A percentile compares a stretch with the other conserved stretches of the same genome.
phyloP scores from a whole-genome alignment of 192 early-diverging fungal species.

The Mortierella hygrophila region DNA sequence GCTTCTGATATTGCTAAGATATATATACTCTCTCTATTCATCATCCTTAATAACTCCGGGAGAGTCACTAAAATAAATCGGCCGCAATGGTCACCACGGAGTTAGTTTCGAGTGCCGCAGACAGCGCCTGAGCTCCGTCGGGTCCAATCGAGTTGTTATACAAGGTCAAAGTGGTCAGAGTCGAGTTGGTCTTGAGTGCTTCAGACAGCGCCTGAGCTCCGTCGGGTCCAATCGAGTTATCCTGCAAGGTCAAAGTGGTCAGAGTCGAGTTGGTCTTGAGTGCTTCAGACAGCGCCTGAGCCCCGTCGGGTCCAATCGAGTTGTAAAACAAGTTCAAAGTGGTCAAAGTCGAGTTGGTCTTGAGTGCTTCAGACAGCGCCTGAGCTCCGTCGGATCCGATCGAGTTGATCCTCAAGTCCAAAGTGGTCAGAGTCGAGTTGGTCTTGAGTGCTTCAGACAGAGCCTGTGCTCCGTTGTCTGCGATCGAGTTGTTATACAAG shows the following conservation, averaged over 20 bases:
- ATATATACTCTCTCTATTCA: too few relatives aligned
- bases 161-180: not conserved
- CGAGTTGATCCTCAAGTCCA: constrained; percentile 15
- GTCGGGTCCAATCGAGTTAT: not conserved
- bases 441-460: constrained; percentile 40
- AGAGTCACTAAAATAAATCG: too few relatives aligned
- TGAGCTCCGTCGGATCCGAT: constrained; percentile 14
- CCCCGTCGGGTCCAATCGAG: constrained; percentile 4
- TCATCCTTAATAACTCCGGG: too few relatives aligned
- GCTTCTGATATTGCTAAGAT: too few relatives aligned
- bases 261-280: constrained; percentile 25
- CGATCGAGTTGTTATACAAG: constrained; percentile 9
- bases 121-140: not conserved
- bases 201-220: constrained; percentile 19
- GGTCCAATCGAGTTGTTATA: not conserved
- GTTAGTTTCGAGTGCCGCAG: not conserved
- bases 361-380: constrained; percentile 13
- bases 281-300: constrained; percentile 39
- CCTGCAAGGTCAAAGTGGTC: not conserved
- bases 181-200: constrained; percentile 21
- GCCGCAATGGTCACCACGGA: too few relatives aligned
- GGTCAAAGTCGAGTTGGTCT: constrained; percentile 15
- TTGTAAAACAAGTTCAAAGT: not conserved
- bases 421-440: constrained; percentile 33
- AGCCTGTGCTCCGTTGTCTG: constrained; percentile 10